Base-by-base conservation (phyloP, 495 filamentous ascomycete genomes). In the Massariosphaeria phaeospora region DNA sequence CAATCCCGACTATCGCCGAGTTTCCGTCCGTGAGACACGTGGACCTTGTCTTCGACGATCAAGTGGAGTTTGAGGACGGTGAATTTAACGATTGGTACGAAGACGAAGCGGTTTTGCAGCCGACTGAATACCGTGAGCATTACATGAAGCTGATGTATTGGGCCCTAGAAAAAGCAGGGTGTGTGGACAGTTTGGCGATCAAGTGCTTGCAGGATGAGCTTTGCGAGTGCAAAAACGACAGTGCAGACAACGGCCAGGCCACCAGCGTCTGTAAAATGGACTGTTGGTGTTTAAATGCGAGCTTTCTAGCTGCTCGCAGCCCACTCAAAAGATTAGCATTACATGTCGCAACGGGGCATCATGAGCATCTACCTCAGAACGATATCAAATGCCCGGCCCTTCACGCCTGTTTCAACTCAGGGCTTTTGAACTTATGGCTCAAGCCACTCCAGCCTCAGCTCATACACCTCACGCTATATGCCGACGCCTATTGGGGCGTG, bases 381-480 rank as follows among this genome's bases (percentile, higher is more conserved):
- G 29, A 38, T 17, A 36, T 36, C 33, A 24, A 35, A 3, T 35
- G 18, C 8, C 13, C 13, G n/a, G 46, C 27, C 6, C 23, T n/a
- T 17, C 46, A 49, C 10, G 11, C n/a, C 34, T 3, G 2, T 10
- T 49, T 36, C 46, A 15, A 18, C 3, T 10, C 3, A 2, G 46
- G 36, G 2, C 21, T 49, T 4, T 25, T 25, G 12, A 15, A 24
- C 1, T 17, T 18, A 15, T 49, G 46, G 46, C 20, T 49, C 17
- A 49, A 35, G 29, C 46, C 46, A 2, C 29, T 38, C 17, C 46
- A 49, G 20, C 2, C 12, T 10, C 46, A 49, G 29, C 46, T 36
- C 21, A 49, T 31, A 17, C 30, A 49, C 21, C 29, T 49, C 27
- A 49, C 46, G 11, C 8, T 49, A 27, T 49, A 49, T 21, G 30